phyloP scores from a whole-genome alignment of 352 stramenopile species.

The Globisporangium nunn region DNA sequence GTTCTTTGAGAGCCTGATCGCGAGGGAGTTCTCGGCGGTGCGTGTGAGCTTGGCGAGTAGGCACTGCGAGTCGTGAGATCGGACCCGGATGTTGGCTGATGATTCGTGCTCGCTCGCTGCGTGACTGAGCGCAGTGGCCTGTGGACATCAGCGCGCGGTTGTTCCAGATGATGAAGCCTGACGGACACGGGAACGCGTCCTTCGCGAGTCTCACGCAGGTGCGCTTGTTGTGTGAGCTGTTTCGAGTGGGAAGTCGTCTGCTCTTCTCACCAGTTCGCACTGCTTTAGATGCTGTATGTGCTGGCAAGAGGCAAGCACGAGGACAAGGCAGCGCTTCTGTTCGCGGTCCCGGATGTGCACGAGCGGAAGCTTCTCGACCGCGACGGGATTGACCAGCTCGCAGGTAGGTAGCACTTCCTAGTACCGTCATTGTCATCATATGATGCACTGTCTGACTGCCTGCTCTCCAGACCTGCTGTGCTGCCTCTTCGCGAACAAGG shows the following conservation, averaged over 20 bases:
- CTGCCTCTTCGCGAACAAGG: slow-evolving; percentile 37
- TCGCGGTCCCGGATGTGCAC: slow-evolving; percentile 28
- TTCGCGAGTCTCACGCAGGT: slow-evolving; percentile 63
- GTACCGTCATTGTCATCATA: no score
- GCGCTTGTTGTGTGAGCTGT: neutral
- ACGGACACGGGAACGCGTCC: slow-evolving; percentile 56
- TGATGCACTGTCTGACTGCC: no score
- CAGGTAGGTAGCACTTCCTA: slow-evolving; percentile 22
- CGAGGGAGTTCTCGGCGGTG: slow-evolving; percentile 42
- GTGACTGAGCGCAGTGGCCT: slow-evolving; percentile 26
- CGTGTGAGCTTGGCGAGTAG: neutral
- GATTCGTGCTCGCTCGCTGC: neutral
- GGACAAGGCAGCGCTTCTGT: slow-evolving; percentile 50
- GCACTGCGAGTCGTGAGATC: no score
- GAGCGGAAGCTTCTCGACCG: slow-evolving; percentile 25
- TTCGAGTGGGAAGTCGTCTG: no score
- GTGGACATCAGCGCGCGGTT: slow-evolving; percentile 31
- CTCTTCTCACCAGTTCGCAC: neutral
- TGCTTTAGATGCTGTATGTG: slow-evolving; percentile 31
- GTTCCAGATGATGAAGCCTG: slow-evolving; percentile 38
- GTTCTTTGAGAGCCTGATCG: slow-evolving; percentile 45
- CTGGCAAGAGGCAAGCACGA: slow-evolving; percentile 30
- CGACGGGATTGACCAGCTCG: slow-evolving; percentile 32
- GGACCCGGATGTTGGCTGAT: no score
- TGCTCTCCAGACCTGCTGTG: slow-evolving; percentile 35